Conservation (phyloP, 1,284 basidiomycete species). For the Marasmius tenuissimus region DNA sequence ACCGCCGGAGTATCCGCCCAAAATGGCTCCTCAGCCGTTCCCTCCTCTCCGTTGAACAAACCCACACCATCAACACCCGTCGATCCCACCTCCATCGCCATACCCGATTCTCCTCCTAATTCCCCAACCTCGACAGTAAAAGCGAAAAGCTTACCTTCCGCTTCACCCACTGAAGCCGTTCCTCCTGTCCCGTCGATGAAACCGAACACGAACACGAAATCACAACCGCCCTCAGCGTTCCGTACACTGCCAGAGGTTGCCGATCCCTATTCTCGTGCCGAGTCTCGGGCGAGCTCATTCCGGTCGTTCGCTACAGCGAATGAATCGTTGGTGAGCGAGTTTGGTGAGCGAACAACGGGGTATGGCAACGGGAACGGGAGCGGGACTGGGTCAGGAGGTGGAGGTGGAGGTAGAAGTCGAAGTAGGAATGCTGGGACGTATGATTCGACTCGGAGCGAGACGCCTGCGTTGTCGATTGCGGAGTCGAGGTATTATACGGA, state of each 20-base stretch:
- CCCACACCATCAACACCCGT: not conserved
- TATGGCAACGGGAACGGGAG: not conserved
- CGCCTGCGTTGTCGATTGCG: conserved; percentile 3
- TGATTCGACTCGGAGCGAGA: not conserved
- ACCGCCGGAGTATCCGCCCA: not conserved
- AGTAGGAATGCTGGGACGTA: not conserved
- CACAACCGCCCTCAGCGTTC: conserved; percentile 21
- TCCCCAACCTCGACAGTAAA: not conserved
- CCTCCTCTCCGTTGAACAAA: not conserved
- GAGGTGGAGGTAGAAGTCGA: not conserved
- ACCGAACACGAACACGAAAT: not conserved
- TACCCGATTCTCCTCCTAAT: not conserved
- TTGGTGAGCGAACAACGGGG: conserved; percentile 1
- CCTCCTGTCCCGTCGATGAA: not conserved
- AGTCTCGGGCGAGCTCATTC: conserved; percentile 34
- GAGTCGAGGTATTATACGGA: conserved; percentile 12
- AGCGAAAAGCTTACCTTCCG: not conserved
- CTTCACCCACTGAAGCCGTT: not conserved
- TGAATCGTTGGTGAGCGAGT: conserved; percentile 24
- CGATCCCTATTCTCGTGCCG: conserved; percentile 20
- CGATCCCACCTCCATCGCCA: not conserved
- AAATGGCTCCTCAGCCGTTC: not conserved
- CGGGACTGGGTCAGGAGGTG: not conserved
- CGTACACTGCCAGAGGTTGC: conserved; percentile 18
- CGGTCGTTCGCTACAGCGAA: conserved; percentile 35